Base-by-base conservation (phyloP, 176 grass and related monocot genomes). In the Alloteropsis semialata region DNA sequence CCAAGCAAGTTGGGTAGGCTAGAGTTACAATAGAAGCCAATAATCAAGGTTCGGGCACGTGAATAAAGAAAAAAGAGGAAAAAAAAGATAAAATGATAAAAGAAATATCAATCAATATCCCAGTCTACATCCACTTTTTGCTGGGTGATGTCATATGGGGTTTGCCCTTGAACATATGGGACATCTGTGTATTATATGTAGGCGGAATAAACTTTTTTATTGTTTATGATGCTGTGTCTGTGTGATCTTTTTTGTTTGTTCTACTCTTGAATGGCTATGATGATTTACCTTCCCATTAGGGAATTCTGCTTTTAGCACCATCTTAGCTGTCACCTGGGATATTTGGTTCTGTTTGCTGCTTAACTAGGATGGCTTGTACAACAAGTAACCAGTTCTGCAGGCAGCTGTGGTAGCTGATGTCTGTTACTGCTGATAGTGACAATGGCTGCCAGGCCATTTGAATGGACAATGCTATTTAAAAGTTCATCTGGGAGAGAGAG, bases 331-430 rank as follows among this genome's bases (percentile, higher is more conserved):
- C 19, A 11, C 8, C 12, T 82, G 11, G 19, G 30, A 55, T 55
- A 55, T 75, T 37, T 38, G 55, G 21, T 55, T 37, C 32, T 8
- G 0, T 51, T 53, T 41, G 54, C 57, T 59, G 44, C 57, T 79
- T 51, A 64, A 55, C 59, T 81, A 24, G 84, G 76, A 51, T 28
- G 45, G 13, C 44, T 85, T 51, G 32, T 60, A n/a, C 64, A 32
- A 21, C 54, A 43, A 66, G 70, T 22, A 22, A 76, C 82, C 24
- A 33, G 71, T 65, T 77, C 33, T 44, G 72, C 2, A 17, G 10
- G 21, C 8, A 22, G 62, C 61, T 59, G 32, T 8, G 30, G 34
- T n/a, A 41, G n/a, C 0, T 76, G 42, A 1, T 13, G 42, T 8
- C 30, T 22, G 18, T 22, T 54, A 54, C 19, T 22, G 19, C 50